Evolutionary conservation across 116 monocot genomes (phyloP), one percentile per base, ranked within the genome.

Genomic region (Papilionanthe hybrid): DNA sequence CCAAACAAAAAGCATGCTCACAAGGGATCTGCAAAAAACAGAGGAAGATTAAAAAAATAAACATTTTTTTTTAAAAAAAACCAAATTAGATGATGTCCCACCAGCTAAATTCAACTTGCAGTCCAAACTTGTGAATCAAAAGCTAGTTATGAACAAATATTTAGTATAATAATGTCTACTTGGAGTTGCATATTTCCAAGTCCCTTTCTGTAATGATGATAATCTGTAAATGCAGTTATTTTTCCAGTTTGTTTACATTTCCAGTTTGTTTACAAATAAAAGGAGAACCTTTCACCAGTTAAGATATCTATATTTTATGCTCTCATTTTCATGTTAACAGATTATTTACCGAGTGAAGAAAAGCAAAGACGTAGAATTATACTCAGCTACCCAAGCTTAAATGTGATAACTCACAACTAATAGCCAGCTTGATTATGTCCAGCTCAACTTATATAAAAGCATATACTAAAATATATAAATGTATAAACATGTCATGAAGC

Each of bases 1-100:
- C 81, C 48, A 94, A 84, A 85, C 97, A 98, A 83, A 94, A 98
- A 42, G 91, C 91, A 85, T 98, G 97, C 25, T 93, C 92, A 85
- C 97, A 98, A n/a, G 97, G 92, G 49, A 90, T 78, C 97, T 98
- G 87, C 15, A 83, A 81, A 83, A 7, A 84, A 79, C 77, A 47
- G 67, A 79, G 42, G 49, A 76, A n/a, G 27, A 50, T 4, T 28
- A 75, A 75, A 19, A 75, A 75, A 11, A 9, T 27, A 12, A 15
- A 27, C 7, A 9, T 15, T 13, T 43, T 13, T 43, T n/a, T 20
- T 7, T 43, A 45, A 44, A 44, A 22, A 42, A 73, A 20, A 22
- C 22, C n/a, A 73, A 73, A 73, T 22, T 44, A 44, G 44, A 20
- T 20, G 10, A 72, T 41, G 43, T 5, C 42, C 42, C 37, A 8